Conservation (phyloP, 2,329 filamentous ascomycete species). For the Cryphonectria carpinicola region DNA sequence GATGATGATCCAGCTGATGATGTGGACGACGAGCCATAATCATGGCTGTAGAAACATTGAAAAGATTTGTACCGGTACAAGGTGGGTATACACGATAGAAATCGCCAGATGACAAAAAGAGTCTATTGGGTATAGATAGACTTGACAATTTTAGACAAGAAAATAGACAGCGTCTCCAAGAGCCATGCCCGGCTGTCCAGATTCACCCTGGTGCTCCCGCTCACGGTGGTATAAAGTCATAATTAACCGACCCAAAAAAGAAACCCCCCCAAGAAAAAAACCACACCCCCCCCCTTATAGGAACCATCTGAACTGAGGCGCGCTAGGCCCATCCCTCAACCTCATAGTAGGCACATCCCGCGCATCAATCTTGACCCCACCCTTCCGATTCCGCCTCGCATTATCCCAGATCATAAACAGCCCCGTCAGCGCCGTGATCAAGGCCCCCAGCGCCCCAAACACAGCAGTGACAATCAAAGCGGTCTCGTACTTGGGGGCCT, state of each 20-base stretch:
- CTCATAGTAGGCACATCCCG: constrained; percentile 60
- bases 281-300: constrained; percentile 36
- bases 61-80: not conserved
- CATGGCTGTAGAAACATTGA: not conserved
- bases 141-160: not conserved
- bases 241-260: not conserved
- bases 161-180: not conserved
- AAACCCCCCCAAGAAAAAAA: not conserved
- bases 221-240: not conserved
- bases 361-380: constrained; percentile 59
- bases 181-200: not conserved
- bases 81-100: not conserved
- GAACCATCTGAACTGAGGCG: constrained; percentile 63
- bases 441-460: constrained; percentile 63
- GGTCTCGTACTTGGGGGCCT: constrained; percentile 67
- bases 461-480: constrained; percentile 67
- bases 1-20: constrained; percentile 10
- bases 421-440: constrained; percentile 60
- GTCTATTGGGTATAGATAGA: constrained; percentile 13
- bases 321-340: constrained; percentile 57
- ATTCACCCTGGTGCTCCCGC: not conserved
- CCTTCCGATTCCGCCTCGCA: constrained; percentile 57
- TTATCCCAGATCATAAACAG: constrained; percentile 70
- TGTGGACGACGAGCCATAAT: constrained; percentile 6
- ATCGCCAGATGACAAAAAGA: not conserved